Evolutionary conservation across 768 basidiomycete genomes (phyloP).

Genomic region (Scleroderma citrinum): DNA sequence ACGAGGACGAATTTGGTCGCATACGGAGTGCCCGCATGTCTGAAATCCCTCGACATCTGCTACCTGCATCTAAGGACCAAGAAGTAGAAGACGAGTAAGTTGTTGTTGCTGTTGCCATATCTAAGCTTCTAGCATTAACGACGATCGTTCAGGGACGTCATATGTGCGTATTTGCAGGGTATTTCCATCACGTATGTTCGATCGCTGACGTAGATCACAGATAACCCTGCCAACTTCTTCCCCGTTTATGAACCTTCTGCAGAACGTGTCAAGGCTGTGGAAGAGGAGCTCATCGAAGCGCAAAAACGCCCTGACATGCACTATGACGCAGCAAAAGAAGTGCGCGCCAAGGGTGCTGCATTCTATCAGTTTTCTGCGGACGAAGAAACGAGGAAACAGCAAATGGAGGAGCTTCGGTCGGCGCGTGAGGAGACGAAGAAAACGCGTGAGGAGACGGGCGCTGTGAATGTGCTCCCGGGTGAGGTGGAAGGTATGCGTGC

Average conservation of each 20-base stretch:
- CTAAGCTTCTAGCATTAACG: conserved; percentile 1
- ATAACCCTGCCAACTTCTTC: conserved; percentile 79
- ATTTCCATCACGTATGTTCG: background rate
- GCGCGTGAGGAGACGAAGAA: conserved; percentile 68
- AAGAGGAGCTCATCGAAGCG: conserved; percentile 57
- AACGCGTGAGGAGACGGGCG: conserved; percentile 53
- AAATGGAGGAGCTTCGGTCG: conserved; percentile 78
- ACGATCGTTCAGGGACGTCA: conserved; percentile 45
- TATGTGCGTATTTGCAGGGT: conserved; percentile 34
- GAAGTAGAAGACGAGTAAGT: conserved; percentile 49
- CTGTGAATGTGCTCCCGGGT: conserved; percentile 57
- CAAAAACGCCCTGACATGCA: conserved; percentile 69
- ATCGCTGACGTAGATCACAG: conserved; percentile 33
- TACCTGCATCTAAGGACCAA: conserved; percentile 40
- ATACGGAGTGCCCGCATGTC: conserved; percentile 60
- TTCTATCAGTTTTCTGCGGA: conserved; percentile 90
- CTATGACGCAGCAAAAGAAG: conserved; percentile 79
- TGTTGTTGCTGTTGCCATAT: conserved; percentile 4
- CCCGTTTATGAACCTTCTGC: conserved; percentile 83
- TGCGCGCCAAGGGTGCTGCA: conserved; percentile 83
- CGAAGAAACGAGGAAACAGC: conserved; percentile 65
- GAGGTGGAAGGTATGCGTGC: conserved; percentile 72
- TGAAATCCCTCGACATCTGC: conserved; percentile 67
- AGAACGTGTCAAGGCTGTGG: conserved; percentile 72
- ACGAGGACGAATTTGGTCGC: conserved; percentile 86